Evolutionary conservation across 75 land plant species (phyloP), one percentile per base, ranked within the genome.

Genomic region (Sequoiadendron giganteum): DNA sequence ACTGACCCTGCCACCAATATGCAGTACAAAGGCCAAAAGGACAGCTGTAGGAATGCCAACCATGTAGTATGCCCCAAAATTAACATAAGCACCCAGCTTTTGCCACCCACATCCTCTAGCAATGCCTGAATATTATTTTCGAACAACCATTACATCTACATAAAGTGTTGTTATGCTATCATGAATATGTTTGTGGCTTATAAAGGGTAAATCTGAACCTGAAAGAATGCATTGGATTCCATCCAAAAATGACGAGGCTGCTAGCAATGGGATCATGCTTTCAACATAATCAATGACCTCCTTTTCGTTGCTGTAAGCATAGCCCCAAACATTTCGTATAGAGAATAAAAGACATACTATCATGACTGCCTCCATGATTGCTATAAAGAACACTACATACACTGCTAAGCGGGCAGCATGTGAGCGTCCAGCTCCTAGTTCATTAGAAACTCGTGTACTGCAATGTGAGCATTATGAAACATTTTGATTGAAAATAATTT

Each of bases 381-480:
- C 92, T 15, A 97, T 82, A 2, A 78, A 18, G 18, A 94, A 16
- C 65, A 86, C 92, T 3, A 90, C 90, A 5, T 83, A 7, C 38
- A 94, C 90, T 43, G 96, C 92, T 77, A 90, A 47, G 3, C 85
- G 90, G 13, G 95, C 97, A 16, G 88, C 88, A n/a, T 83, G 80
- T 49, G 96, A 88, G 8, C 83, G 40, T 39, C 93, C 94, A 47
- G 94, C 96, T 48, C 99, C 99, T 48, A 97, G 85, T 90, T 97
- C 97, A 89, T 97, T 97, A 25, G 97, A 91, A 85, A 95, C 93
- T 80, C 97, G 81, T 56, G 94, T 93, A 61, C 97, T 95, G 85
- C 47, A 36, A 25, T 42, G 43, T 18, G 25, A 34, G 13, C 21
- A 83, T 25, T 83, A 21, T 83, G 52, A 47, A 83, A 82, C 47